phyloP scores from a whole-genome alignment of 345 rosid species.

The Eucalyptus regnans region DNA sequence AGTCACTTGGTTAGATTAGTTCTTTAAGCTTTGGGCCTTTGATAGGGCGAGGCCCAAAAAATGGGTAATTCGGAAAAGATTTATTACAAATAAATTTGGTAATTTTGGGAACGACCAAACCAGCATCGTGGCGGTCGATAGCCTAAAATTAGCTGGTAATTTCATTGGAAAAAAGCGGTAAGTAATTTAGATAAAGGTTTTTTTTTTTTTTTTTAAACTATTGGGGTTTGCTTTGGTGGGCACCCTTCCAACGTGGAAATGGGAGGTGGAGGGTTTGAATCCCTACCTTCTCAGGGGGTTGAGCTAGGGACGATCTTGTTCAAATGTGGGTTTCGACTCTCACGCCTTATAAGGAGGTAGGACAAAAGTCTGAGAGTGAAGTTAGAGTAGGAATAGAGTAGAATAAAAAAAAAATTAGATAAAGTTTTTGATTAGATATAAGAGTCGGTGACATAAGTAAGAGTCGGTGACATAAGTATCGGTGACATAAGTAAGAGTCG shows the following conservation, averaged over 20 bases:
- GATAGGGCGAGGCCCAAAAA: neutral
- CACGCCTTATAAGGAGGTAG: rapidly evolving
- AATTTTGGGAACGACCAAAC: neutral
- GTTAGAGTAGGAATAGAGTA: no score
- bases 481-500: neutral
- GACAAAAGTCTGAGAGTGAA: rapidly evolving
- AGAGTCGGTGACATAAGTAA: neutral
- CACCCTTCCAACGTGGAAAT: rapidly evolving
- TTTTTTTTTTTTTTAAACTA: no score
- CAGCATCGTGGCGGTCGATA: neutral
- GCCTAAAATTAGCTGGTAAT: neutral
- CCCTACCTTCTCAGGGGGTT: rapidly evolving
- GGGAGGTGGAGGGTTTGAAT: no score
- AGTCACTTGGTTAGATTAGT: neutral
- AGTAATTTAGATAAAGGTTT: neutral
- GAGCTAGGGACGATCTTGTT: rapidly evolving
- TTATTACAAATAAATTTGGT: neutral
- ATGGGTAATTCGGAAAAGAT: neutral
- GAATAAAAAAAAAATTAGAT: no score
- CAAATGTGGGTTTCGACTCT: rapidly evolving
- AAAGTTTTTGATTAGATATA: neutral
- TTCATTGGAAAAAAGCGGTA: neutral
- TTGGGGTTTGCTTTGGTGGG: rapidly evolving
- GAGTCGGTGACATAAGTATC: neutral
- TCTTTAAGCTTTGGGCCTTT: neutral